Evolutionary conservation across 1,284 basidiomycete species (phyloP).

Genomic region (Lignosus rhinocerotis): DNA sequence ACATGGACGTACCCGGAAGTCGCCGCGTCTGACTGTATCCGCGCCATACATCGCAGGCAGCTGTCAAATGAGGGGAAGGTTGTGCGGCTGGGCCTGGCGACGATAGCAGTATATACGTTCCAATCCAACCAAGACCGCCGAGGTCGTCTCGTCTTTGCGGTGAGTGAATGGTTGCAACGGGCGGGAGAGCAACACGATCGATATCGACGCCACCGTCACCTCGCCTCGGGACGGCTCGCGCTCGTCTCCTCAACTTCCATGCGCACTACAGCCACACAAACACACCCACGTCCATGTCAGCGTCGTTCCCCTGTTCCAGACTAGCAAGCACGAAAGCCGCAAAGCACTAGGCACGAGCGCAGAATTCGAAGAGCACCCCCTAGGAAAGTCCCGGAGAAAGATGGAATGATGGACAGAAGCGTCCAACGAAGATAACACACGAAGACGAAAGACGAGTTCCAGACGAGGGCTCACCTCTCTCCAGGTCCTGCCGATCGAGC

Average conservation of each 20-base stretch:
- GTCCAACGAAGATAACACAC: neutral
- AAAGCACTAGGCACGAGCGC: neutral
- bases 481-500: constrained; percentile 34
- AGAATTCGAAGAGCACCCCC: neutral
- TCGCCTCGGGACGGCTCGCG: neutral
- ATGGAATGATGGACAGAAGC: neutral
- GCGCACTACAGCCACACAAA: neutral
- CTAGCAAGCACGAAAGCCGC: too few relatives aligned
- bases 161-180: too few relatives aligned
- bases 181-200: neutral
- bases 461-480: constrained; percentile 24
- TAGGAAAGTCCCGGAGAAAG: neutral
- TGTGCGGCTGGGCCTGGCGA: too few relatives aligned
- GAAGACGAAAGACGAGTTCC: neutral
- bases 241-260: neutral
- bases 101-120: too few relatives aligned
- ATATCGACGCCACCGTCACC: neutral
- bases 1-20: too few relatives aligned
- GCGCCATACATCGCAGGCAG: too few relatives aligned
- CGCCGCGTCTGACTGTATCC: too few relatives aligned
- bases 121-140: too few relatives aligned
- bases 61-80: too few relatives aligned
- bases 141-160: too few relatives aligned
- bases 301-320: neutral
- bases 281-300: neutral